Conservation (phyloP, 148 eudicot genomes). For the Arctostaphylos glauca region DNA sequence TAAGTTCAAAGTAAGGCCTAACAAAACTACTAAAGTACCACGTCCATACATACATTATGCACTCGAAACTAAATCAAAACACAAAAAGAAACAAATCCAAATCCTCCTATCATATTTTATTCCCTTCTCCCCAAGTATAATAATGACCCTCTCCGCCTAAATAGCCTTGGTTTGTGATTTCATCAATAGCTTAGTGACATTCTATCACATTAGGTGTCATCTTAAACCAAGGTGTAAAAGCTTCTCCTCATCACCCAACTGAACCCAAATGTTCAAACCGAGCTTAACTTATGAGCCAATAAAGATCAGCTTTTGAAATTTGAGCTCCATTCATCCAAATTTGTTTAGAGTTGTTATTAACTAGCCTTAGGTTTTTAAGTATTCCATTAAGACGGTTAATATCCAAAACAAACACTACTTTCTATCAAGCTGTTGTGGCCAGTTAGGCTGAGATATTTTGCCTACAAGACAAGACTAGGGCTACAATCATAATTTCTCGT, state of each 20-base stretch:
- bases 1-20: neutral
- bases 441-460: neutral
- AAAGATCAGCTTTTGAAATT: neutral
- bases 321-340: neutral
- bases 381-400: neutral
- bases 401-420: neutral
- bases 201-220: neutral
- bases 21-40: neutral
- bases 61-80: neutral
- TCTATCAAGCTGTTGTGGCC: neutral
- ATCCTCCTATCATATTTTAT: neutral
- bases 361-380: neutral
- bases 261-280: neutral
- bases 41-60: neutral
- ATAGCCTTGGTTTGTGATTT: neutral
- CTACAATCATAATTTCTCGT: neutral
- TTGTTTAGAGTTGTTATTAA: neutral
- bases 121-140: neutral
- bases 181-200: neutral
- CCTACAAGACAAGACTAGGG: neutral
- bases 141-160: neutral
- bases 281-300: slow-evolving; percentile 5
- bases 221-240: neutral
- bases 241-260: neutral
- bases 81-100: neutral